These are phyloP conservation scores for Cladophialophora psammophila DNA, from an alignment of 2,329 filamentous ascomycete genomes.

Conservation along the genomic window DNA sequence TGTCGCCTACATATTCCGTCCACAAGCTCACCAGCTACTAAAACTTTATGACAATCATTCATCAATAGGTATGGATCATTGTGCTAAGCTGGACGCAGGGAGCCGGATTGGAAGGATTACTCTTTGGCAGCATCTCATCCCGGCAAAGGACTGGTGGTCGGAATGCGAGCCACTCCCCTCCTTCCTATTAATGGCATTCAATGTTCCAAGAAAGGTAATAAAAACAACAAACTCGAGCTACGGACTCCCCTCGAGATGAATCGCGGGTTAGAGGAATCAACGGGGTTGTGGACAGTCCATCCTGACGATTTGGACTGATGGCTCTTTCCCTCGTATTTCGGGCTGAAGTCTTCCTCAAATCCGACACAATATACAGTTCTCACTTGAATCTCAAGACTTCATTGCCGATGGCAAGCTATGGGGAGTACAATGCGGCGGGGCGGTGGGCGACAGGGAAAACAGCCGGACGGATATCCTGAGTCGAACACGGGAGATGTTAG, in stretches of 20 bases:
- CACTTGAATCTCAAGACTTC: not conserved
- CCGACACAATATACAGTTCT: not conserved
- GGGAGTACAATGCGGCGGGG: not conserved
- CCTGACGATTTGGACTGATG: not conserved
- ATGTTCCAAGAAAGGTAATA: not conserved
- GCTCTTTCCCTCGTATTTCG: slow-evolving; percentile 3
- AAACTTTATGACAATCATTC: not conserved
- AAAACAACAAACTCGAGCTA: not conserved
- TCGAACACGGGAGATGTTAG: not conserved
- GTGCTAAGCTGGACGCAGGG: not conserved
- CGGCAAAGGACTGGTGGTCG: not conserved
- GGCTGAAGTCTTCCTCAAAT: not conserved
- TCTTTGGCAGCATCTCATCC: not conserved
- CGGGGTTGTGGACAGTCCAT: slow-evolving; percentile 1
- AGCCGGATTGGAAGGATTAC: not conserved
- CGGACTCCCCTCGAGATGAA: not conserved
- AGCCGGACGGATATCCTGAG: too few relatives aligned
- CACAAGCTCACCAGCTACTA: not conserved
- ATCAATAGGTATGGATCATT: not conserved
- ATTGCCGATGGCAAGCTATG: not conserved
- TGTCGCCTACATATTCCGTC: too few relatives aligned
- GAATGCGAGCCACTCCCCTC: not conserved
- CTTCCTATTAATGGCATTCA: not conserved
- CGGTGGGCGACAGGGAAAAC: not conserved
- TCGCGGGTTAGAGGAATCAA: not conserved